Base-by-base conservation (phyloP, 805 yeast species). In the Candida patagonica region DNA sequence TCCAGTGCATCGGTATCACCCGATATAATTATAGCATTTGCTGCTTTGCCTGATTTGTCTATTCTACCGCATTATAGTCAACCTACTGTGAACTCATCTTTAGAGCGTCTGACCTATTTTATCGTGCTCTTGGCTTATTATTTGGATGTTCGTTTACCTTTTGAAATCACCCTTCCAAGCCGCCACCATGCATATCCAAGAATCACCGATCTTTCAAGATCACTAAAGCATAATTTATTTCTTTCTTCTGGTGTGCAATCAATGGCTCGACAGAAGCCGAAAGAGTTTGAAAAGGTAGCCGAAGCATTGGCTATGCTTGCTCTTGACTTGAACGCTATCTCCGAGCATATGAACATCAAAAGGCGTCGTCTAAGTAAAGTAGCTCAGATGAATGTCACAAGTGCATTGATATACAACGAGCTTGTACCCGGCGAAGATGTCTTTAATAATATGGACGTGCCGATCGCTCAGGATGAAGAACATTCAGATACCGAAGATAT, bases 31-130 rank as follows among this genome's bases (percentile, higher is more conserved):
- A 46, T 59, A 6, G 59, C 60, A 12, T 53, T 46, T 37, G 51
- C 48, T 21, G 54, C 51, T 8, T 38, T 59, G 10, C 63, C 63
- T 2, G 60, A 58, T 25, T 50, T 57, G 21, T 30, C 48, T 16
- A 43, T 50, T 21, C 44, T 59, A 13, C 53, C 53, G 7, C 53
- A 50, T 35, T 59, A 59, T 47, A 43, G 56, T 10, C 43, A 47
- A n/a, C 44, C 52, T 7, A 45, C 51, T 6, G 43, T 60, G 22
- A 60, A 58, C 42, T 43, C 52, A 32, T 55, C 60, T 8, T 29
- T 60, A 22, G 65, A 60, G 40, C 46, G 64, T 16, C 49, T 59
- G 16, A 50, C 57, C n/a, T 50, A 41, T 27, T 58, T 60, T 35
- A 34, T 45, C 2, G 43, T 48, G 22, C 54, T 59, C 23, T 44